These are phyloP conservation scores for Celoporthe dispersa DNA, from an alignment of 2,329 filamentous ascomycete species.

Conservation along the genomic window DNA sequence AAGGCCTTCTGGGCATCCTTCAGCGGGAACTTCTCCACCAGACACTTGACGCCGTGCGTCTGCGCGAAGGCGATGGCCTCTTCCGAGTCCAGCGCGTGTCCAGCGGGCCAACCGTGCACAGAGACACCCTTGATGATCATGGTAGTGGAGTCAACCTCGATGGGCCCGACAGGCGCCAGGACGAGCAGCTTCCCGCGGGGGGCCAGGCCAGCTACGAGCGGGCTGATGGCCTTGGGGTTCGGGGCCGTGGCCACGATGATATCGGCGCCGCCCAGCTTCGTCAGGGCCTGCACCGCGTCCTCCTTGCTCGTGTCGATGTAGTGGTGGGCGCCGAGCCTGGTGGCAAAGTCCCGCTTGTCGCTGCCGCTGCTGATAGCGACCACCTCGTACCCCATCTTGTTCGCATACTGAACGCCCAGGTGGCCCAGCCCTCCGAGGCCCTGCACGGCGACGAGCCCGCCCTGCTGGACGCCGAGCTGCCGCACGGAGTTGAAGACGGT, in stretches of 20 bases:
- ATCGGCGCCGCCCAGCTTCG: constrained; percentile 62
- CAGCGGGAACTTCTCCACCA: constrained; percentile 67
- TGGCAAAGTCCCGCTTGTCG: constrained; percentile 70
- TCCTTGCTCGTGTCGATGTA: constrained; percentile 61
- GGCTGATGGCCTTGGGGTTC: constrained; percentile 57
- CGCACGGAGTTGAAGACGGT: constrained; percentile 65
- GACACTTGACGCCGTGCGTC: constrained; percentile 63
- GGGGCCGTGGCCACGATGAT: constrained; percentile 67
- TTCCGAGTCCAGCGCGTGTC: constrained; percentile 63
- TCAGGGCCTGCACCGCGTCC: constrained; percentile 53
- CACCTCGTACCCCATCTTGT: constrained; percentile 75
- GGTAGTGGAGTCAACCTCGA: constrained; percentile 47
- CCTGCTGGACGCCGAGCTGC: constrained; percentile 56
- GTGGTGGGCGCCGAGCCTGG: constrained; percentile 62
- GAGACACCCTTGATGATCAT: constrained; percentile 57
- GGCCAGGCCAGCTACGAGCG: constrained; percentile 56
- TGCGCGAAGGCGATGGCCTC: constrained; percentile 69
- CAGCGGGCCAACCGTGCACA: constrained; percentile 66
- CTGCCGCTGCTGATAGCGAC: constrained; percentile 67
- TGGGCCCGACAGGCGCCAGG: constrained; percentile 53
- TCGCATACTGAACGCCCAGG: constrained; percentile 75
- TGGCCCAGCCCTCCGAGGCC: constrained; percentile 79
- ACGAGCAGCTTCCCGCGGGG: constrained; percentile 60
- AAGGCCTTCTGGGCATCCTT: constrained; percentile 50
- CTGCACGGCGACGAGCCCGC: constrained; percentile 62